A percentile compares a stretch with the other conserved stretches of the same genome.
phyloP scores from a whole-genome alignment of 2,329 filamentous ascomycete species.

The Helotiales sp. region DNA sequence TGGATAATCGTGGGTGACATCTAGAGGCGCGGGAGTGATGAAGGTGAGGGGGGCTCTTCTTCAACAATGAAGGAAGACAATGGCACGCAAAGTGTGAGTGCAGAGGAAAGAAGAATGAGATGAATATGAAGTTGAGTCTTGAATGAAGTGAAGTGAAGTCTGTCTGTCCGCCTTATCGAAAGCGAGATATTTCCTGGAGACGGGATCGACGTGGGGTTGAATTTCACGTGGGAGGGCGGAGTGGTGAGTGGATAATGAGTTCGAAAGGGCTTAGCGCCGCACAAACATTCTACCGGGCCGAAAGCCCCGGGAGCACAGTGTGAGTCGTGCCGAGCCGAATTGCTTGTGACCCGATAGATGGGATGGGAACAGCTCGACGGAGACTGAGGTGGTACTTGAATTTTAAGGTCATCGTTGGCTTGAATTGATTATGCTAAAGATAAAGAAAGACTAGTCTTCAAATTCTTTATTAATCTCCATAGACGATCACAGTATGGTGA shows the following conservation, averaged over 20 bases:
- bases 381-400: neutral
- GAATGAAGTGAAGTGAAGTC: neutral
- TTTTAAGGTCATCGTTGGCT: neutral
- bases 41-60: neutral
- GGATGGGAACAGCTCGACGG: neutral
- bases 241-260: neutral
- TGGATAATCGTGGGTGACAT: slow-evolving; percentile 35
- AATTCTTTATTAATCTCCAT: too few species aligned
- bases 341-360: neutral
- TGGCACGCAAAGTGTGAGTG: too few species aligned
- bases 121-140: neutral
- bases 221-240: slow-evolving; percentile 26
- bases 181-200: slow-evolving; percentile 6
- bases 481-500: too few species aligned
- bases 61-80: neutral
- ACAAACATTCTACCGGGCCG: slow-evolving; percentile 11
- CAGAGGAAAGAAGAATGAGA: neutral
- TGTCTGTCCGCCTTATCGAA: slow-evolving; percentile 5
- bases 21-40: slow-evolving; percentile 4
- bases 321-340: neutral
- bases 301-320: neutral
- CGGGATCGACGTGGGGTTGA: slow-evolving; percentile 29
- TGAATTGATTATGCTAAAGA: too few species aligned
- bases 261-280: neutral
- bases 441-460: too few species aligned